Percentiles rank a stretch among this genome's conserved stretches.
These are phyloP conservation scores for Giardia duodenalis DNA, from an alignment of 208 protist species.

Conservation along the genomic window DNA sequence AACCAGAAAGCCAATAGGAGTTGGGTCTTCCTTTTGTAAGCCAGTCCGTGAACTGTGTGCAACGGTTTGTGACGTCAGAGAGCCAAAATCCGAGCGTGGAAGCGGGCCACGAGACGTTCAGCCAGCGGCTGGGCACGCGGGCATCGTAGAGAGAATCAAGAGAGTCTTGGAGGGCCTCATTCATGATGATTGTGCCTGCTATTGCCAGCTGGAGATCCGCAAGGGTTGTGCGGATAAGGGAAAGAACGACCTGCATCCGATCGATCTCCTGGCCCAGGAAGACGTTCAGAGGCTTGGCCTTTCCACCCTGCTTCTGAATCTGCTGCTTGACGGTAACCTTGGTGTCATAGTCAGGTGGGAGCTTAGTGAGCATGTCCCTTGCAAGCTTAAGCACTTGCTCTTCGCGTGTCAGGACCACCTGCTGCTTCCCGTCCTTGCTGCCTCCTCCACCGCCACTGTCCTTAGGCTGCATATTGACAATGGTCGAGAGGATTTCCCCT, in stretches of 20 bases:
- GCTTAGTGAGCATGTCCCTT: constrained; percentile 65
- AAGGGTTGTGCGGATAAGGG: constrained; percentile 58
- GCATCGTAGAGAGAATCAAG: constrained; percentile 81
- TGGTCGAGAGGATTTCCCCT: constrained; percentile 68
- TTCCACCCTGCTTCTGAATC: constrained; percentile 16
- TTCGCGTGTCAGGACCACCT: constrained; percentile 60
- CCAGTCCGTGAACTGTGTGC: constrained; percentile 79
- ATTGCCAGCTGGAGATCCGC: constrained; percentile 78
- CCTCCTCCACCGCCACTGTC: constrained; percentile 47
- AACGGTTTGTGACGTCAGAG: constrained; percentile 67
- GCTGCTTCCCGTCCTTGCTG: background rate
- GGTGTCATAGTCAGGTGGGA: constrained; percentile 67
- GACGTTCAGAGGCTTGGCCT: constrained; percentile 70
- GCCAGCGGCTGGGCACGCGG: constrained; percentile 70
- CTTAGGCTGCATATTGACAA: constrained; percentile 81
- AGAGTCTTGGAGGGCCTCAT: constrained; percentile 68
- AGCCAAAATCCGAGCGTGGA: constrained; percentile 86
- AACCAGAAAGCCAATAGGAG: constrained; percentile 84
- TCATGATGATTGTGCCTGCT: constrained; percentile 85
- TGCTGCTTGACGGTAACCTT: constrained; percentile 29
- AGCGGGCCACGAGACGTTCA: constrained; percentile 72
- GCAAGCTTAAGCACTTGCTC: constrained; percentile 64
- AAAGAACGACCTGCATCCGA: constrained; percentile 55
- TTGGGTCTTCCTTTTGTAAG: constrained; percentile 64
- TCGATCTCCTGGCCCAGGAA: constrained; percentile 82